Evolutionary conservation across 139 green algal species (phyloP).

Genomic region (Micromonas pusilla): DNA sequence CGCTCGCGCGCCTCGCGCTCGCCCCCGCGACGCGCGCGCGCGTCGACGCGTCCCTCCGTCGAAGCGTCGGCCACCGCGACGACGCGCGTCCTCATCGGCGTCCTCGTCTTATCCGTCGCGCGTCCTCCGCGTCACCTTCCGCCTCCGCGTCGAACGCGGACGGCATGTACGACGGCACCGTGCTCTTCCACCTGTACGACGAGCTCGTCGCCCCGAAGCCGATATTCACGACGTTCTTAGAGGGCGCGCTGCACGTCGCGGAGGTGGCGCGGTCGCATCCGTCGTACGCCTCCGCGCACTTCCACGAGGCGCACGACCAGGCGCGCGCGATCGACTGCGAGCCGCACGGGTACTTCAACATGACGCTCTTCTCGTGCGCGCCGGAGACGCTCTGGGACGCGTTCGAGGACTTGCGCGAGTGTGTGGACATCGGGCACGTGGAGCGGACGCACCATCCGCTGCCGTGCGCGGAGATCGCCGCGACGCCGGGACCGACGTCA

Average conservation of each 20-base stretch:
- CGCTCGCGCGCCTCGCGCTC: not conserved
- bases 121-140: not conserved
- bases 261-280: slow-evolving; percentile 16
- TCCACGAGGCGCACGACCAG: not conserved
- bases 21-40: too few species aligned
- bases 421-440: not conserved
- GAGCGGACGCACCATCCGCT: not conserved
- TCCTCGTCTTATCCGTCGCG: not conserved
- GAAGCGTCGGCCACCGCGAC: not conserved
- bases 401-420: slow-evolving; percentile 10
- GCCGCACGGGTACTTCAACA: slow-evolving; percentile 12
- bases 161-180: slow-evolving; percentile 2
- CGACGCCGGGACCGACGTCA: not conserved
- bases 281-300: not conserved
- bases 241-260: slow-evolving; percentile 6
- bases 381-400: not conserved
- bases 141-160: not conserved
- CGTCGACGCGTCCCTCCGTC: too few species aligned
- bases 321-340: not conserved
- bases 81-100: not conserved
- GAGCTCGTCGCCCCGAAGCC: not conserved
- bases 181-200: slow-evolving; percentile 14
- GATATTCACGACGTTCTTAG: slow-evolving; percentile 12
- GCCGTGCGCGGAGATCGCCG: not conserved
- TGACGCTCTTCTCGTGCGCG: not conserved